Evolutionary conservation across 495 filamentous ascomycete species (phyloP).

Genomic region (Penicillium atrosanguineum): DNA sequence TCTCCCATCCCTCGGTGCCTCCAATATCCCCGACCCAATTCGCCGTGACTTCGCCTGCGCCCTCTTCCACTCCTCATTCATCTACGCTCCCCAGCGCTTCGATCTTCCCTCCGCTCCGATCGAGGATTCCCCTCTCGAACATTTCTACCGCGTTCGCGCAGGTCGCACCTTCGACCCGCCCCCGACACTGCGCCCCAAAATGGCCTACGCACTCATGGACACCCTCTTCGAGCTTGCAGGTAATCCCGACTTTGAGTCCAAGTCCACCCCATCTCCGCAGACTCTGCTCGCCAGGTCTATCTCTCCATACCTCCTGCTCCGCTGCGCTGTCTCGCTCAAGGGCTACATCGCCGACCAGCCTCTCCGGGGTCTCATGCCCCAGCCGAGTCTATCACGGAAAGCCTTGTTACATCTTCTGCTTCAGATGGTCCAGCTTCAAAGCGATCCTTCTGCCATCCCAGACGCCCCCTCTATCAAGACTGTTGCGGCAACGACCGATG

Average conservation of each 20-base stretch:
- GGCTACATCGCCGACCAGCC: conserved; percentile 91
- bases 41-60: conserved; percentile 69
- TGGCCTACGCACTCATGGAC: conserved; percentile 78
- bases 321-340: conserved; percentile 73
- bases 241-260: conserved; percentile 5
- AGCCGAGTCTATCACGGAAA: conserved; percentile 75
- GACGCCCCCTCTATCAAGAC: conserved; percentile 46
- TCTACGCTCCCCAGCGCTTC: conserved; percentile 64
- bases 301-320: conserved; percentile 80
- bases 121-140: conserved; percentile 52
- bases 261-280: conserved; percentile 23
- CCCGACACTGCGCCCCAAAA: conserved; percentile 62
- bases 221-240: conserved; percentile 68
- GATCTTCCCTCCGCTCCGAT: conserved; percentile 55
- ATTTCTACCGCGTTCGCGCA: conserved; percentile 61
- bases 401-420: conserved; percentile 72
- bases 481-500: conserved; percentile 37
- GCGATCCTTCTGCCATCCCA: conserved; percentile 70
- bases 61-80: conserved; percentile 80
- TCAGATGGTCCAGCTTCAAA: conserved; percentile 60
- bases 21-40: conserved; percentile 61
- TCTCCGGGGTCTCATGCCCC: conserved; percentile 85
- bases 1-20: conserved; percentile 67
- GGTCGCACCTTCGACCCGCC: conserved; percentile 69
- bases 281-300: conserved; percentile 70